Percentiles rank a stretch among this genome's conserved stretches.
Evolutionary conservation across 306 rosid genomes (phyloP).

Genomic region (Medicago lupulina): DNA sequence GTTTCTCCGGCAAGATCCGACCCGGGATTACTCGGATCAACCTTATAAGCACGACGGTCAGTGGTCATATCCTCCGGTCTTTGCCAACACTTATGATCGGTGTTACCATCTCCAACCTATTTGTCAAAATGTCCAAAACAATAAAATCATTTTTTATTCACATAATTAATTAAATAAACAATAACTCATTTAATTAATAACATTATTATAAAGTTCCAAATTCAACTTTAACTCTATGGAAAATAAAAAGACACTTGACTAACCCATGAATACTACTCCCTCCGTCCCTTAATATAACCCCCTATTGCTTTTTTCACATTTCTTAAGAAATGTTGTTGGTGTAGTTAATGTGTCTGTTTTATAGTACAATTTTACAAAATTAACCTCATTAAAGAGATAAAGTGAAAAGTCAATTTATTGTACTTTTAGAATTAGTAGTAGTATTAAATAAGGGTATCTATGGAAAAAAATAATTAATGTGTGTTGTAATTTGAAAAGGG

Average conservation of each 20-base stretch:
- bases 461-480: too few species aligned
- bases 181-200: not conserved
- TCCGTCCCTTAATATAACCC: too few species aligned
- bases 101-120: constrained; percentile 98
- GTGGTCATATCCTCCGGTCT: constrained; percentile 99
- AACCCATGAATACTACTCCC: not conserved
- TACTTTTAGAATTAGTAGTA: too few species aligned
- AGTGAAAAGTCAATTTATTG: too few species aligned
- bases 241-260: constrained; percentile 4
- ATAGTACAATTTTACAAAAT: too few species aligned
- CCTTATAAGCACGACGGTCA: constrained; percentile 86
- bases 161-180: not conserved
- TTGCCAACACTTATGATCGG: constrained; percentile 98
- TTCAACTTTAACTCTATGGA: constrained; percentile 9
- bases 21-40: constrained; percentile 93
- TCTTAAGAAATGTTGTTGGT: too few species aligned
- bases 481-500: too few species aligned
- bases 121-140: constrained; percentile 12
- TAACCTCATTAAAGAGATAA: too few species aligned
- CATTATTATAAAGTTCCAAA: not conserved
- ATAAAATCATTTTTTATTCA: not conserved
- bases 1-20: constrained; percentile 99
- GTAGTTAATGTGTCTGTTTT: too few species aligned
- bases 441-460: too few species aligned
- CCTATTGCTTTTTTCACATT: too few species aligned